Evolutionary conservation across 1,284 basidiomycete species (phyloP), one percentile per base, ranked within the genome.

Genomic region (Mycocalia duriaeana): DNA sequence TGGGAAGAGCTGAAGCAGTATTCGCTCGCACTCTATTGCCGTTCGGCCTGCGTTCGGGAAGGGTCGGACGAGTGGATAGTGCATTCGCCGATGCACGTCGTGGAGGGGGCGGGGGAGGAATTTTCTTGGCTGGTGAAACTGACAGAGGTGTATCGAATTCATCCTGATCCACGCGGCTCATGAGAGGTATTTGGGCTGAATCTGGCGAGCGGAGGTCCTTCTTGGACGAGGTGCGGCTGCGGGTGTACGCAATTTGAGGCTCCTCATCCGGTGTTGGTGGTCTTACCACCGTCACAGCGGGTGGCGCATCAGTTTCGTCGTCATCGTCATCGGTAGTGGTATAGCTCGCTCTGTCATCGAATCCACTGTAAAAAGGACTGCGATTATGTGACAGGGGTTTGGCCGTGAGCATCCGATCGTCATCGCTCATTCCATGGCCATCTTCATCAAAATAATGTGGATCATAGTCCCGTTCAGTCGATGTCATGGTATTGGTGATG

Each of bases 321-420:
- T 67, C 65, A 40, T 74, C 71, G 28, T 71, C 71, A 25, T 74
- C 75, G 3, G 66, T 59, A 50, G 69, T 77, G 19, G 66, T 60
- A 38, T 75, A 62, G 52, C 74, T 78, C 38, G 59, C 67, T 11
- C 62, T 54, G 42, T 78, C 77, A 35, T 71, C 60, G 39, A 66
- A 64, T 1, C 63, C 66, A 19, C 69, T 70, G 49, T 72, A 71
- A 55, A 76, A 72, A 4, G 76, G 71, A 53, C 71, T 73, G 40
- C 59, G 64, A 47, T 63, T 62, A 24, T 67, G 61, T 20, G 69
- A 60, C 41, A 75, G 61, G 26, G 75, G 68, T 52, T 67, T 65
- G 34, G 67, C 68, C 44, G 63, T 66, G 49, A 72, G 66, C 45
- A 62, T 63, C 46, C 57, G 60, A 22, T 72, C 71, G 2, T 63